phyloP scores from a whole-genome alignment of 1,139 yeast genomes.

The Candida tropicalis region DNA sequence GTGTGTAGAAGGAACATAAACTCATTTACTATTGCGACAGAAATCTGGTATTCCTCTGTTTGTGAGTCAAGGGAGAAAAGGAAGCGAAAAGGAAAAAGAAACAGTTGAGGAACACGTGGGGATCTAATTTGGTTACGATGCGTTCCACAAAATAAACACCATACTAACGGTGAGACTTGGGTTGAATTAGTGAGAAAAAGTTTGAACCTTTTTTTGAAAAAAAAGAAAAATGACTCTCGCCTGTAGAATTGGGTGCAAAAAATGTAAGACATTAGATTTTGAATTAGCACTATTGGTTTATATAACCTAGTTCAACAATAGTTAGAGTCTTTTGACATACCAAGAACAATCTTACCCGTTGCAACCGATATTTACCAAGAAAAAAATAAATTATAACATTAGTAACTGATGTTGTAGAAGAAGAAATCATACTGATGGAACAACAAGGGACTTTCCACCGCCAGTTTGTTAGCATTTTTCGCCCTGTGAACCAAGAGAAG shows the following conservation, averaged over 20 bases:
- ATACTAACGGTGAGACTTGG: too few relatives aligned
- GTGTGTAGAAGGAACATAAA: too few relatives aligned
- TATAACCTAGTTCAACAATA: too few relatives aligned
- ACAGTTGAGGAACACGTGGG: constrained; percentile 7
- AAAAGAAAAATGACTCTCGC: neutral
- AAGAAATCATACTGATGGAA: neutral
- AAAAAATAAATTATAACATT: neutral
- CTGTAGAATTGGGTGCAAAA: neutral
- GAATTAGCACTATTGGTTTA: too few relatives aligned
- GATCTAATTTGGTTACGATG: neutral
- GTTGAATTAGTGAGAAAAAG: too few relatives aligned
- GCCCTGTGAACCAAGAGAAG: too few relatives aligned
- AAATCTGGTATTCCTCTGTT: too few relatives aligned
- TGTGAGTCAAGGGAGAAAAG: too few relatives aligned
- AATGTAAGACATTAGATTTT: neutral
- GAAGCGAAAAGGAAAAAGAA: neutral
- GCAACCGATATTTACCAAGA: constrained; percentile 3
- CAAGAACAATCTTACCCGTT: neutral
- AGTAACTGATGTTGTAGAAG: too few relatives aligned
- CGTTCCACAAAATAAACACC: neutral
- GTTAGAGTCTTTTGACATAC: neutral
- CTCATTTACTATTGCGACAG: too few relatives aligned
- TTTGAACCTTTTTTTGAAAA: neutral
- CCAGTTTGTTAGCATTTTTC: too few relatives aligned
- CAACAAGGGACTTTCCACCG: too few relatives aligned